Percentiles rank a stretch among this genome's conserved stretches.
Evolutionary conservation across 1,284 basidiomycete genomes (phyloP).

Genomic region (Porogramme epimiltina): DNA sequence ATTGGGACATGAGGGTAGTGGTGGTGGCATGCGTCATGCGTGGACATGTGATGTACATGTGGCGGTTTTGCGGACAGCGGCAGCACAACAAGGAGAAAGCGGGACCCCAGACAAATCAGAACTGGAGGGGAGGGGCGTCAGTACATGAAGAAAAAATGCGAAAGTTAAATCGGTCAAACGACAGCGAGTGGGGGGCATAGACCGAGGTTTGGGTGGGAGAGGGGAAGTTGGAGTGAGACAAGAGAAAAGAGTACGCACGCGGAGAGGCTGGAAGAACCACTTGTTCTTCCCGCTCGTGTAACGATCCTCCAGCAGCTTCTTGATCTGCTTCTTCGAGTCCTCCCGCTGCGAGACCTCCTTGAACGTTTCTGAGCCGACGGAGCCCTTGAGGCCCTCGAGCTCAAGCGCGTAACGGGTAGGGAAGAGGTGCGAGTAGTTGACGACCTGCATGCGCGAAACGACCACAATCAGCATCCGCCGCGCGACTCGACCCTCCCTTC

Average conservation of each 20-base stretch:
- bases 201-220: not conserved
- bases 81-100: conserved; percentile 12
- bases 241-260: conserved; percentile 49
- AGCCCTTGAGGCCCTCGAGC: conserved; percentile 89
- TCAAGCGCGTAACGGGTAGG: conserved; percentile 96
- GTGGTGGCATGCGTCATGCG: conserved; percentile 22
- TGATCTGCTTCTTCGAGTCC: conserved; percentile 93
- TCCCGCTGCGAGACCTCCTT: conserved; percentile 93
- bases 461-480: not conserved
- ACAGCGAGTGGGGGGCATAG: not conserved
- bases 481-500: too few relatives aligned
- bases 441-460: conserved; percentile 46
- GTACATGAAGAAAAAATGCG: not conserved
- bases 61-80: conserved; percentile 17
- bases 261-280: conserved; percentile 89
- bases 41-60: conserved; percentile 25
- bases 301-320: conserved; percentile 93
- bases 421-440: conserved; percentile 98
- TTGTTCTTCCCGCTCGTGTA: conserved; percentile 92
- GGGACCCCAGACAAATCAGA: conserved; percentile 19
- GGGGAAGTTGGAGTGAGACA: not conserved
- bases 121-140: conserved; percentile 8
- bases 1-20: conserved; percentile 16
- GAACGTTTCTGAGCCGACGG: conserved; percentile 85
- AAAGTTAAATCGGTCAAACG: not conserved